These are phyloP conservation scores for Chenopodium suecicum DNA, from an alignment of 148 eudicot genomes.

Conservation along the genomic window DNA sequence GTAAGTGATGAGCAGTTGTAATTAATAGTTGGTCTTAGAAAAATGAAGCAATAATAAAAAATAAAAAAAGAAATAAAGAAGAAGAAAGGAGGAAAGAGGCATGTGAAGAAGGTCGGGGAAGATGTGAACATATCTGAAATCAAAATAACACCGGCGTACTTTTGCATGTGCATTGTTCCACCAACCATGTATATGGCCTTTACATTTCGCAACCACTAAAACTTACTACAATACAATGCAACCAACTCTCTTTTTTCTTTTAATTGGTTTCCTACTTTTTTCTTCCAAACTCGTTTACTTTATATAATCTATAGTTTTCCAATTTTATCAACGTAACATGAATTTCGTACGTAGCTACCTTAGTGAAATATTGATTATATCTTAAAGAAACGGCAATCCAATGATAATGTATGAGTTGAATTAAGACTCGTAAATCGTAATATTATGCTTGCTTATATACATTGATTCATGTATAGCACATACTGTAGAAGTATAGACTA, in stretches of 20 bases:
- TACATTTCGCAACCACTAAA: slow-evolving; percentile 1
- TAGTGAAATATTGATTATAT: background rate
- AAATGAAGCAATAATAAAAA: background rate
- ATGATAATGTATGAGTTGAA: no score
- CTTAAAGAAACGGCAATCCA: no score
- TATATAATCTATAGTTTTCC: background rate
- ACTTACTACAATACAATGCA: background rate
- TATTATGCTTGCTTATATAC: no score
- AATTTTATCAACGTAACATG: background rate
- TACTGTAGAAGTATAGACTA: no score
- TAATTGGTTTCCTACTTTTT: background rate
- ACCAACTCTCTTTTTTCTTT: background rate
- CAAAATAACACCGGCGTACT: background rate
- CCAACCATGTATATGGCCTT: background rate
- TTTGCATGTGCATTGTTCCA: slow-evolving; percentile 28
- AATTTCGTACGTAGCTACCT: background rate
- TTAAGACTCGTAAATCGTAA: no score
- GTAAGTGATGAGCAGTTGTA: background rate
- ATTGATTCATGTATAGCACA: no score
- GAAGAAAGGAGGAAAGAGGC: background rate
- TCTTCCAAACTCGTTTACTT: background rate
- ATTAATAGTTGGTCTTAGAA: background rate
- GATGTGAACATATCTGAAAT: slow-evolving; percentile 17
- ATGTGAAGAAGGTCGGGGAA: slow-evolving; percentile 28
- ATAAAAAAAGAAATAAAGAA: background rate